Evolutionary conservation across 2,329 filamentous ascomycete genomes (phyloP).

Genomic region (Colletotrichum coccodes): DNA sequence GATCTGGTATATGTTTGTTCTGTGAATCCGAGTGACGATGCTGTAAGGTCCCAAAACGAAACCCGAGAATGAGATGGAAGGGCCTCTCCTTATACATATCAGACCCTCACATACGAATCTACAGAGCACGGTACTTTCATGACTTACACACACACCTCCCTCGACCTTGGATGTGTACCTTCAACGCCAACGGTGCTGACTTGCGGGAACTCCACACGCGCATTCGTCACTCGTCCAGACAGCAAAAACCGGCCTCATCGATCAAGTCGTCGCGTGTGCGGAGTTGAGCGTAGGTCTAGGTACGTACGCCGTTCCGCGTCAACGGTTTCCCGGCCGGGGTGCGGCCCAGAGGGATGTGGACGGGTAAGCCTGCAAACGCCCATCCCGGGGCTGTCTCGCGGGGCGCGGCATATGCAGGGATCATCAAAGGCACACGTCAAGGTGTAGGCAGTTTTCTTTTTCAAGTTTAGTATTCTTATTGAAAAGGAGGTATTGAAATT

Average conservation of each 20-base stretch:
- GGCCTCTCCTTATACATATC: slow-evolving; percentile 18
- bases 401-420: neutral
- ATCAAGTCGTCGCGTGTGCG: neutral
- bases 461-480: no score
- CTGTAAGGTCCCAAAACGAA: neutral
- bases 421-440: no score
- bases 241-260: neutral
- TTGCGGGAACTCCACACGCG: neutral
- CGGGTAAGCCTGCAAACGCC: slow-evolving; percentile 6
- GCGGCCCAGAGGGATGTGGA: neutral
- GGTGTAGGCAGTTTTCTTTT: no score
- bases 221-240: neutral
- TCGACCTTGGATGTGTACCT: neutral
- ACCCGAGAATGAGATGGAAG: neutral
- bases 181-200: neutral
- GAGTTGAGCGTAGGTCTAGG: neutral
- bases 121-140: neutral
- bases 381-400: neutral
- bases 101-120: neutral
- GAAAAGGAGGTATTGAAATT: neutral
- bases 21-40: neutral
- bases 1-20: neutral
- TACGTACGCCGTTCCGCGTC: neutral
- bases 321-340: neutral
- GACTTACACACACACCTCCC: neutral